phyloP scores from a whole-genome alignment of 2,329 filamentous ascomycete genomes.

The Ophiocordyceps camponoti-saundersi region DNA sequence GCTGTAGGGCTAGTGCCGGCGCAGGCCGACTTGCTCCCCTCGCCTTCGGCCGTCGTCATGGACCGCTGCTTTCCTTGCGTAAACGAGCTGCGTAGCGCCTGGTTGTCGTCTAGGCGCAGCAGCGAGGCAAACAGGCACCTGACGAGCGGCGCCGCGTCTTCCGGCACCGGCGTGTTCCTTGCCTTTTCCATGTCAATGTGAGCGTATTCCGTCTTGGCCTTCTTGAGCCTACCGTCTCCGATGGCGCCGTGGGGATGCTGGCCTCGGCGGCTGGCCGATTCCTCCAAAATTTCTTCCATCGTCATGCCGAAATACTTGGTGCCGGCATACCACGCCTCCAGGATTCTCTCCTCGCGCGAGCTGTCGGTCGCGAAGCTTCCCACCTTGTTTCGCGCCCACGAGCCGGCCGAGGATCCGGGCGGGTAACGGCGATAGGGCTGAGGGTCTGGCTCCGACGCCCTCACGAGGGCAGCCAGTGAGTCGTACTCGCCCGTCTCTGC shows the following conservation, averaged over 20 bases:
- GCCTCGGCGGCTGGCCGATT: slow-evolving; percentile 11
- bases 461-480: neutral
- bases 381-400: neutral
- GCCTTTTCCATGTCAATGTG: slow-evolving; percentile 19
- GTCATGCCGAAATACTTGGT: slow-evolving; percentile 13
- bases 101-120: neutral
- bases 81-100: neutral
- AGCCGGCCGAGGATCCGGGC: neutral
- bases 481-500: slow-evolving; percentile 2
- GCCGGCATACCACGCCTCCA: slow-evolving; percentile 18
- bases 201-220: slow-evolving; percentile 9
- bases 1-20: no score
- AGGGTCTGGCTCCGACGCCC: neutral
- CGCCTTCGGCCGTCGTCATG: neutral
- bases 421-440: neutral
- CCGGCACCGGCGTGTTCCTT: slow-evolving; percentile 16
- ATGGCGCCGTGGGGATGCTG: slow-evolving; percentile 18
- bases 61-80: neutral
- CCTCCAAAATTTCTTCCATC: slow-evolving; percentile 12
- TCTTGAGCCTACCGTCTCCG: slow-evolving; percentile 16
- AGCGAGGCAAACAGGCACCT: slow-evolving; percentile 21
- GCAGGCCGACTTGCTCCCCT: neutral
- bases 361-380: neutral
- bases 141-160: slow-evolving; percentile 24
- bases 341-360: slow-evolving; percentile 11